These are phyloP conservation scores for Pilatotrama ljubarskyi DNA, from an alignment of 768 basidiomycete species.

Conservation along the genomic window DNA sequence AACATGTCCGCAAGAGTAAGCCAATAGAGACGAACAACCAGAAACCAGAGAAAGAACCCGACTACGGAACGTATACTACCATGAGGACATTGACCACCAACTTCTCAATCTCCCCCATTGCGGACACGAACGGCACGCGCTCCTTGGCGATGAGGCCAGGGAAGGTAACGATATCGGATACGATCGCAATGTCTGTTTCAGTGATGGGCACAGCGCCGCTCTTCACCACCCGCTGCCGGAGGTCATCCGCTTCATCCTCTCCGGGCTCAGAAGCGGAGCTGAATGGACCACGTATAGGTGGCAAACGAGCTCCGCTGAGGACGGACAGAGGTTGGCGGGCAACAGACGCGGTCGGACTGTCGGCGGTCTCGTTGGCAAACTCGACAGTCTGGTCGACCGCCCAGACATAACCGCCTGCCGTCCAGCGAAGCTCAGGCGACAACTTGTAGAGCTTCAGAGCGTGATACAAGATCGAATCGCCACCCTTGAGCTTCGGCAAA, in stretches of 20 bases:
- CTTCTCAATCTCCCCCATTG: conserved; percentile 64
- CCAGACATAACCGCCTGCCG: conserved; percentile 84
- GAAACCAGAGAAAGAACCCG: conserved; percentile 16
- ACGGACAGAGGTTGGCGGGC: conserved; percentile 18
- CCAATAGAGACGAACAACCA: conserved; percentile 1
- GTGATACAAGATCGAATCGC: conserved; percentile 73
- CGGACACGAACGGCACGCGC: conserved; percentile 65
- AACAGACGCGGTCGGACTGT: conserved; percentile 25
- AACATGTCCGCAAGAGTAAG: conserved; percentile 13
- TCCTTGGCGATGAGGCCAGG: conserved; percentile 56
- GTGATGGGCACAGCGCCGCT: conserved; percentile 66
- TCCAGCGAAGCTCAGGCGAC: conserved; percentile 73
- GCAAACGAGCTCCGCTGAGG: conserved; percentile 30
- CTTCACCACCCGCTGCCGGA: conserved; percentile 59
- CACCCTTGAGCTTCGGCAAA: conserved; percentile 63
- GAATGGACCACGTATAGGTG: conserved; percentile 48
- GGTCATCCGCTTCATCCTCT: conserved; percentile 39
- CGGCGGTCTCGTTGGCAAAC: conserved; percentile 47
- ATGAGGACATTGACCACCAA: conserved; percentile 75
- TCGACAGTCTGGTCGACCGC: conserved; percentile 71
- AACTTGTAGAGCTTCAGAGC: conserved; percentile 78
- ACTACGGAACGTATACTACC: conserved; percentile 64
- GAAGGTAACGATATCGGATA: conserved; percentile 52
- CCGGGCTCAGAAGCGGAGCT: conserved; percentile 42
- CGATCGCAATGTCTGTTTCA: conserved; percentile 60